These are phyloP conservation scores for Clarireedia paspali DNA, from an alignment of 2,329 filamentous ascomycete genomes.

Conservation along the genomic window DNA sequence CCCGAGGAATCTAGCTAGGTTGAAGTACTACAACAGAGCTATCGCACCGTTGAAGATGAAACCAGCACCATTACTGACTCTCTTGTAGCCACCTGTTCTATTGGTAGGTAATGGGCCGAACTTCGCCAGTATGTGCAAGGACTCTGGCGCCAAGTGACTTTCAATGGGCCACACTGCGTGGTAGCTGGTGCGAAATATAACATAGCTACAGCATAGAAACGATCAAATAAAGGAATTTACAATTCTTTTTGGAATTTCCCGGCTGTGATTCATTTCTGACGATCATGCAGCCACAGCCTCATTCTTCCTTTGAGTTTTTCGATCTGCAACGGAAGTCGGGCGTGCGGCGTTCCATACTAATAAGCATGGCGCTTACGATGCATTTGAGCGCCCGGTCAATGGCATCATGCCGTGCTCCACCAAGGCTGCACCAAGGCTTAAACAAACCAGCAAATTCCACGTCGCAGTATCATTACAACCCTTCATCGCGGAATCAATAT, in stretches of 20 bases:
- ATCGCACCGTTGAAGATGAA: not conserved
- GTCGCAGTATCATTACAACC: too few species aligned
- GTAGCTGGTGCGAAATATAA: conserved; percentile 38
- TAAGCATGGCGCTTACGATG: too few species aligned
- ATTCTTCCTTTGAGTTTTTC: conserved; percentile 12
- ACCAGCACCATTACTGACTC: conserved; percentile 31
- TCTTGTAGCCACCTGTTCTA: conserved; percentile 35
- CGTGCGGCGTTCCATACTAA: not conserved
- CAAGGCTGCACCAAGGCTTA: too few species aligned
- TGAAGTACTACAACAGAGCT: not conserved
- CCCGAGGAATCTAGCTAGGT: not conserved
- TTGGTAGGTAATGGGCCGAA: conserved; percentile 32
- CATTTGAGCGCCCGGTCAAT: too few species aligned
- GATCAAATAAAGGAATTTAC: conserved; percentile 32
- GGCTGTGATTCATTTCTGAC: conserved; percentile 37
- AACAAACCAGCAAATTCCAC: too few species aligned
- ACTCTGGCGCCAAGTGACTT: conserved; percentile 38
- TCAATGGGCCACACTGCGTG: conserved; percentile 37
- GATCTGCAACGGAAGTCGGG: not conserved
- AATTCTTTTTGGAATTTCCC: conserved; percentile 39
- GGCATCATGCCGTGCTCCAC: too few species aligned
- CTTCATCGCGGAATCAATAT: too few species aligned
- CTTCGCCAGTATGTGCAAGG: conserved; percentile 35
- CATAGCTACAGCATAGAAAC: conserved; percentile 32
- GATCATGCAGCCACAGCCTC: conserved; percentile 35